Conservation (phyloP, 192 early-diverging fungal species). For the Pilobolus umbonatus region DNA sequence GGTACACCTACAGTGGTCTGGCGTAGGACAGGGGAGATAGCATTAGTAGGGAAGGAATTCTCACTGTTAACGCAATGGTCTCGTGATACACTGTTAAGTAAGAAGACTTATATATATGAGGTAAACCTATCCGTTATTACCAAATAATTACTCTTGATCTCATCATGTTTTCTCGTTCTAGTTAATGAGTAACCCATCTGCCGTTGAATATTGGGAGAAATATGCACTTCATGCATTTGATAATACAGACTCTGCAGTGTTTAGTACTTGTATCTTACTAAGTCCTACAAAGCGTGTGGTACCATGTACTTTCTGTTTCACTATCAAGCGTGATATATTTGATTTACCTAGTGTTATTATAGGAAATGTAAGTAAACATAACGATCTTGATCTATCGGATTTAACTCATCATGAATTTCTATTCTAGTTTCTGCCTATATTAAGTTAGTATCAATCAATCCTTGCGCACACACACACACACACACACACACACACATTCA, state of each 20-base stretch:
- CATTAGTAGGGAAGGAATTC: conserved; percentile 94
- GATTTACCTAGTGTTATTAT: conserved; percentile 86
- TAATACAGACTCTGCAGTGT: conserved; percentile 85
- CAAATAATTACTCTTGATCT: not conserved
- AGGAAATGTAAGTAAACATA: conserved; percentile 51
- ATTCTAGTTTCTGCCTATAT: conserved; percentile 25
- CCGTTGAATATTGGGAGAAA: conserved; percentile 94
- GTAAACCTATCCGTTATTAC: conserved; percentile 26
- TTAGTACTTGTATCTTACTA: conserved; percentile 81
- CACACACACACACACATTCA: no score
- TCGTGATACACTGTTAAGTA: conserved; percentile 71
- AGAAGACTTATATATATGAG: conserved; percentile 81
- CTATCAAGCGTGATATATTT: conserved; percentile 96
- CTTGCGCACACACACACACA: no score
- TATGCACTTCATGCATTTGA: conserved; percentile 91
- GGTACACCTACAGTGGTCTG: conserved; percentile 96
- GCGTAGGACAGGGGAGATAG: conserved; percentile 93
- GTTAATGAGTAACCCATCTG: conserved; percentile 90
- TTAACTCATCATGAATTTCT: no score
- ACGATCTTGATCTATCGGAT: no score
- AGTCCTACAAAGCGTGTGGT: conserved; percentile 65
- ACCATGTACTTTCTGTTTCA: conserved; percentile 91
- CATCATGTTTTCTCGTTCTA: conserved; percentile 23
- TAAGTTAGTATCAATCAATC: conserved; percentile 15
- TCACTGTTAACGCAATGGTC: conserved; percentile 90